Evolutionary conservation across 495 filamentous ascomycete genomes (phyloP), one percentile per base, ranked within the genome.

Genomic region (Tuber aestivum): DNA sequence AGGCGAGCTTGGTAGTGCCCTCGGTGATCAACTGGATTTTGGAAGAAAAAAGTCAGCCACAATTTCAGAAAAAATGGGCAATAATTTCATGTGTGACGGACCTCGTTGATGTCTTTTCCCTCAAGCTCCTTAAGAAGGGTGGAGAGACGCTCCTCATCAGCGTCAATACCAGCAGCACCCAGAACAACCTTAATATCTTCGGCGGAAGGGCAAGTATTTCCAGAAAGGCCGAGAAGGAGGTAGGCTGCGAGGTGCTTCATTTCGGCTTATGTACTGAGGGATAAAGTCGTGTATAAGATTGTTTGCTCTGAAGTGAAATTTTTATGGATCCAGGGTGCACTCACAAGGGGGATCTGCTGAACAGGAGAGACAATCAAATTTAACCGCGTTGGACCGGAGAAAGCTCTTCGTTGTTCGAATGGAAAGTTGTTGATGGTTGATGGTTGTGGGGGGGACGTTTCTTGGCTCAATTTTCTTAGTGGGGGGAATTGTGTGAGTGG

Each of bases 221-320:
- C 95, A 84, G 89, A 95, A 81, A 98, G 90, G 88, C 87, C 87
- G 86, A 97, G 91, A 85, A 99, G 95, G 83, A 99, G 93, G 91
- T 97, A 99, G 84, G 95, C 94, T 85, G 95, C 96, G 87, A 99
- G 92, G 88, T 98, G 91, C 94, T 98, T 99, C 95, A 99, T 99
- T 93, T 91, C 95, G 73, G 45, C 72, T 87, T 86, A 77, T 73
- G 38, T 42, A 40, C 70, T 73, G 76, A 40, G 71, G 74, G 70
- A 77, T 77, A 72, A 76, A 76, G 44, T 75, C 68, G 77, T 81
- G 75, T 40, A 79, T 70, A 41, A 70, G 69, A 41, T 35, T 70
- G 41, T 75, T 65, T 56, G 40, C 27, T 40, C 65, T 40, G 50
- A 48, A 16, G 10, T 56, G 38, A 70, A 68, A 61, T 56, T 44